Percentiles rank a stretch among this genome's conserved stretches.
Evolutionary conservation across 495 filamentous ascomycete genomes (phyloP).

Genomic region (Cairneyella variabilis): DNA sequence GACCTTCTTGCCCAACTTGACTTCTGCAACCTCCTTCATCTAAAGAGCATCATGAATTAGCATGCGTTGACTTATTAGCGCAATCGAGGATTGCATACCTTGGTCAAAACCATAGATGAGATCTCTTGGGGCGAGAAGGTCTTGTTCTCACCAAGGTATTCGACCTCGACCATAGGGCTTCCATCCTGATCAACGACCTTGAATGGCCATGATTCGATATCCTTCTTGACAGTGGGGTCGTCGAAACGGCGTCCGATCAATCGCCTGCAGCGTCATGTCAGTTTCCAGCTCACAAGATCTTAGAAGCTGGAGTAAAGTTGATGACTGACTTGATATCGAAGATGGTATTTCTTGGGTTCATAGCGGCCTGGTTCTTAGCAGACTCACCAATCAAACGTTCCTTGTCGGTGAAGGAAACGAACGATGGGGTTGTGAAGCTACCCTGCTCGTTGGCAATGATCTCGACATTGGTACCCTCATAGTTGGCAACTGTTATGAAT

Average conservation of each 20-base stretch:
- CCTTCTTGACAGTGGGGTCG: constrained; percentile 96
- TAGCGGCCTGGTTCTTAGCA: constrained; percentile 99
- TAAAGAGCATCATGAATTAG: too few species aligned
- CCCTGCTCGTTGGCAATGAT: constrained; percentile 99
- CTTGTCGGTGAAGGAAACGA: constrained; percentile 97
- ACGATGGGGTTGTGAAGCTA: constrained; percentile 96
- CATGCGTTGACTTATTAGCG: not conserved
- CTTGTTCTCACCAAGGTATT: constrained; percentile 94
- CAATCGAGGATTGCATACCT: constrained; percentile 55
- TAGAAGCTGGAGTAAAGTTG: not conserved
- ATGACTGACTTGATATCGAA: constrained; percentile 86
- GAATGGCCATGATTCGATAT: constrained; percentile 98
- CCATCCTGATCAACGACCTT: constrained; percentile 86
- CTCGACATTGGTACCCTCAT: constrained; percentile 98
- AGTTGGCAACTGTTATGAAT: constrained; percentile 70
- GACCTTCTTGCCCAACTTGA: constrained; percentile 92
- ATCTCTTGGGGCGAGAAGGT: constrained; percentile 97
- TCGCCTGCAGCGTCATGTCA: constrained; percentile 50
- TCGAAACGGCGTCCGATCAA: constrained; percentile 92
- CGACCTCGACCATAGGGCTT: constrained; percentile 88
- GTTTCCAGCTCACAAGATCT: not conserved
- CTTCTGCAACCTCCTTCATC: constrained; percentile 98
- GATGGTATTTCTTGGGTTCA: constrained; percentile 97
- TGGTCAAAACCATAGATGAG: constrained; percentile 90
- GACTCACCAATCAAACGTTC: constrained; percentile 98